Base-by-base conservation (phyloP, 345 rosid genomes). In the Gossypium rotundifolium region DNA sequence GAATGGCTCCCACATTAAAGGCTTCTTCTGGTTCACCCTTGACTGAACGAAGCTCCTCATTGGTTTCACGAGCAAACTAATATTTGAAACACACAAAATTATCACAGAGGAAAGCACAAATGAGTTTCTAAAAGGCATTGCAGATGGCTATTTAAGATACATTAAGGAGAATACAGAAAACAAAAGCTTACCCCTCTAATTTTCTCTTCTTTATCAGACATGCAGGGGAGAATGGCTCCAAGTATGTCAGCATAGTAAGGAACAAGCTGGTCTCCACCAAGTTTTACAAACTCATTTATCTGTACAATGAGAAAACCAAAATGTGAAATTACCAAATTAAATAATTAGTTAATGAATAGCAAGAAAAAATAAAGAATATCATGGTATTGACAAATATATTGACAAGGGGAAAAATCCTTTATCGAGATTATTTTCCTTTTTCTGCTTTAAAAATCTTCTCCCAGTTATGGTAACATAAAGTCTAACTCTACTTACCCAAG, bases 51-150 rank as follows among this genome's bases (percentile, higher is more conserved):
- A 96, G 96, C 78, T 91, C 98, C 88, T 96, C 98, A 82, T 96
- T 96, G 51, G 98, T 96, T 87, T 96, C 99, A 74, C 98, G 93
- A 82, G 99, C 97, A 88, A 91, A 98, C 99, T 96, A 65, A 74
- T 57, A 60, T 33, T 33, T 12, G 8, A 42, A 66, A 72, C 64
- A 60, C 6, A 12, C 64, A 60, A 60, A 60, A 60, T 25, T 52
- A 68, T 48, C 13, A 64, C 74, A 70, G 65, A 63, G 74, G 52
- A 61, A 29, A 63, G 53, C 62, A 74, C 53, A 18, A 9, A 20
- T 10, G n/a, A 57, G 61, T 57, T 20, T 57, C 61, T 20, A 57
- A 57, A 57, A 20, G 20, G 53, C 44, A 70, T 14, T 2, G 13
- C 17, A 64, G 64, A 73, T 42, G 66, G n/a, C 46, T 74, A 13